These are phyloP conservation scores for Solanum peruvianum DNA, from an alignment of 257 asterid genomes.

Conservation along the genomic window DNA sequence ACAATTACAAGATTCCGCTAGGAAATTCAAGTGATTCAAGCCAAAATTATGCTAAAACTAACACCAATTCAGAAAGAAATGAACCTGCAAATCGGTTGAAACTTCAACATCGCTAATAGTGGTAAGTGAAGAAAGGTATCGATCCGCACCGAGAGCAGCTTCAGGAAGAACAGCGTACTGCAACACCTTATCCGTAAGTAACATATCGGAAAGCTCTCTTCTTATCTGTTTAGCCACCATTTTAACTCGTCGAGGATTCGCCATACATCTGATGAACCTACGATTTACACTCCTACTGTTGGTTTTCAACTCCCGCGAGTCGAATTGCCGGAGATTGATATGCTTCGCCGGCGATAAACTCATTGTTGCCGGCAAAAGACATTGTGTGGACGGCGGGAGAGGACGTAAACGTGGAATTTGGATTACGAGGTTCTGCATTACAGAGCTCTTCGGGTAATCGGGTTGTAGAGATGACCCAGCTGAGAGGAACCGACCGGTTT, in stretches of 20 bases:
- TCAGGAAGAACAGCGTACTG: conserved; percentile 90
- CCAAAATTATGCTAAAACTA: neutral
- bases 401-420: conserved; percentile 12
- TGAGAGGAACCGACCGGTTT: neutral
- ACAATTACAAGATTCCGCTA: neutral
- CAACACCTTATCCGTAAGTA: conserved; percentile 79
- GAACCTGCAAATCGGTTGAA: conserved; percentile 90
- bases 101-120: conserved; percentile 90
- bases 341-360: conserved; percentile 11
- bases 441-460: neutral
- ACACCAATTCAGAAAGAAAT: neutral
- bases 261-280: conserved; percentile 56
- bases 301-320: conserved; percentile 6
- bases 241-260: conserved; percentile 88
- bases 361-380: conserved; percentile 8
- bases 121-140: conserved; percentile 82
- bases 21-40: neutral
- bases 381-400: conserved; percentile 1
- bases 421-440: conserved; percentile 53
- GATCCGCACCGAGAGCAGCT: conserved; percentile 95
- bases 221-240: conserved; percentile 95
- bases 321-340: conserved; percentile 6
- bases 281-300: neutral
- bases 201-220: conserved; percentile 91
- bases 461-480: neutral